phyloP scores from a whole-genome alignment of 108 stramenopile species.

The Skeletonema grethae region DNA sequence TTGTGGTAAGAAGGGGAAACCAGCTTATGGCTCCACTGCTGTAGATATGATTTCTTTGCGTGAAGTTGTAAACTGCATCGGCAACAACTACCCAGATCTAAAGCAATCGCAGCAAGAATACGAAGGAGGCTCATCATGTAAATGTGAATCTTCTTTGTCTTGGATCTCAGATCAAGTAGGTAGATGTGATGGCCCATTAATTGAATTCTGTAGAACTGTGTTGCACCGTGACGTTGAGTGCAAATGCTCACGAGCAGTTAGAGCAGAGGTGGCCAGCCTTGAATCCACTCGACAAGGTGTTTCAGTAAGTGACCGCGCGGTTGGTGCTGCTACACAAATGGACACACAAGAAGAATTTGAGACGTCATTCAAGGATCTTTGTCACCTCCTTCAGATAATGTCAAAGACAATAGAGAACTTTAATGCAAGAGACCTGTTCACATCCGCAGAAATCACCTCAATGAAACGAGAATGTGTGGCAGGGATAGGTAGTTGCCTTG shows the following conservation, averaged over 20 bases:
- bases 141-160: background rate
- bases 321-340: conserved; percentile 25
- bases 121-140: background rate
- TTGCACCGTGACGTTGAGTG: conserved; percentile 8
- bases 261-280: conserved; percentile 17
- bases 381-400: conserved; percentile 37
- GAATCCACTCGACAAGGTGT: conserved; percentile 19
- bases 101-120: conserved; percentile 22
- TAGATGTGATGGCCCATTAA: conserved; percentile 32
- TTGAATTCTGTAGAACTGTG: conserved; percentile 30
- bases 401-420: conserved; percentile 25
- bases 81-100: conserved; percentile 23
- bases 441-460: background rate
- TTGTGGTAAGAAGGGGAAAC: background rate
- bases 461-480: conserved; percentile 28
- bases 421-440: background rate
- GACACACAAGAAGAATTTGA: conserved; percentile 29
- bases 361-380: conserved; percentile 22
- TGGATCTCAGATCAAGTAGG: conserved; percentile 7
- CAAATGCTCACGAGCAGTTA: conserved; percentile 27
- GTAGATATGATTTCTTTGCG: conserved; percentile 7
- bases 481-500: conserved; percentile 33
- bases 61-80: conserved; percentile 13
- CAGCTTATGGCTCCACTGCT: background rate
- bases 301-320: conserved; percentile 15